phyloP scores from a whole-genome alignment of 148 eudicot species.

The Linanthus parryae region DNA sequence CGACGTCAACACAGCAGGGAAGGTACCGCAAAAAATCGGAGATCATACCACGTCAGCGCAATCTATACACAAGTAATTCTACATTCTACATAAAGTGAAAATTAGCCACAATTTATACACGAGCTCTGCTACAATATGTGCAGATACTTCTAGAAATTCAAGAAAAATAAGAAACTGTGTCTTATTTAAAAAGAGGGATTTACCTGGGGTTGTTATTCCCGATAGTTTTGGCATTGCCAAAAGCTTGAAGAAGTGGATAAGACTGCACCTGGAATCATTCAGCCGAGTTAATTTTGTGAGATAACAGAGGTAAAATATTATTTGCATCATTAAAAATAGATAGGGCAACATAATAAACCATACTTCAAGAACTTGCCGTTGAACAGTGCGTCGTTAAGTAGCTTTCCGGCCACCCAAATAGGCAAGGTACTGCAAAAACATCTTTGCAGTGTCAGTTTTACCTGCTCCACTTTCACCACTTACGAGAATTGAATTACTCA shows the following conservation, averaged over 20 bases:
- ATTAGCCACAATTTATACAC: too few relatives aligned
- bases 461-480: slow-evolving; percentile 99
- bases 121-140: too few relatives aligned
- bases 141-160: too few relatives aligned
- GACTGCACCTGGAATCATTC: slow-evolving; percentile 42
- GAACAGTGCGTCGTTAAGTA: slow-evolving; percentile 85
- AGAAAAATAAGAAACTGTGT: too few relatives aligned
- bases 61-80: too few relatives aligned
- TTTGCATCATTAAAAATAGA: not conserved
- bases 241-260: slow-evolving; percentile 87
- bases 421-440: slow-evolving; percentile 93
- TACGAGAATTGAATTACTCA: slow-evolving; percentile 79
- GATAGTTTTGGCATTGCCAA: slow-evolving; percentile 94
- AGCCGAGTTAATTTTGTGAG: slow-evolving; percentile 1
- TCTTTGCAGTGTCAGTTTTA: slow-evolving; percentile 90
- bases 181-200: too few relatives aligned
- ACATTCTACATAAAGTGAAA: too few relatives aligned
- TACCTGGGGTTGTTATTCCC: slow-evolving; percentile 89
- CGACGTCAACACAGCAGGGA: too few relatives aligned
- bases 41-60: too few relatives aligned
- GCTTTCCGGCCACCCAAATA: slow-evolving; percentile 82
- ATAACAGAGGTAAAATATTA: not conserved
- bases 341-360: slow-evolving; percentile 12
- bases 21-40: too few relatives aligned
- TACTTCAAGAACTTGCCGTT: slow-evolving; percentile 92